These are phyloP conservation scores for Aspergillus carbonarius DNA, from an alignment of 2,329 filamentous ascomycete species.

Conservation along the genomic window DNA sequence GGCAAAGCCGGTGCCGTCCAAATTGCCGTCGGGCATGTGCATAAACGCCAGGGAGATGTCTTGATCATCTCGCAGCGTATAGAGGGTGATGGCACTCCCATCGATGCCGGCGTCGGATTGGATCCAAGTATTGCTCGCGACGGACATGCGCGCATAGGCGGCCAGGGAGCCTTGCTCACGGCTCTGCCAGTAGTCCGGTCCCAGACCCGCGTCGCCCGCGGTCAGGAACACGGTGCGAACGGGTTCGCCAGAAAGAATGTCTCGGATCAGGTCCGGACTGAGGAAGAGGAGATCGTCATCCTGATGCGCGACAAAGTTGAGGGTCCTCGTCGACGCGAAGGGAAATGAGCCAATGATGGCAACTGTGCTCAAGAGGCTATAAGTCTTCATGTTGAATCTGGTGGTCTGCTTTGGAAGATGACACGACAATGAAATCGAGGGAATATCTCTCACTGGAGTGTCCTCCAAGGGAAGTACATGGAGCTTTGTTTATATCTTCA, in stretches of 20 bases:
- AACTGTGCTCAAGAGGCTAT: neutral
- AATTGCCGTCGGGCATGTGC: conserved; percentile 17
- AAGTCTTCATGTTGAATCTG: neutral
- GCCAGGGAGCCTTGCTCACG: conserved; percentile 14
- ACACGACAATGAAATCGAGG: no score
- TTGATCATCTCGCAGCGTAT: conserved; percentile 4
- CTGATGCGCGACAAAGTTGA: conserved; percentile 22
- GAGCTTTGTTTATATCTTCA: neutral
- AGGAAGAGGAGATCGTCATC: conserved; percentile 23
- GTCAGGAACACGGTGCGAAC: conserved; percentile 21
- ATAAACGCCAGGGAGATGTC: conserved; percentile 16
- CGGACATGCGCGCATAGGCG: conserved; percentile 16
- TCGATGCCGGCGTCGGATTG: conserved; percentile 11
- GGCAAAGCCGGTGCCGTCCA: conserved; percentile 14
- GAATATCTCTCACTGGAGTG: no score
- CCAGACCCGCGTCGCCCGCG: conserved; percentile 18
- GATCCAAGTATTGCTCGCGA: conserved; percentile 12
- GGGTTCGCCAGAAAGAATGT: conserved; percentile 10
- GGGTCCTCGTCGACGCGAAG: conserved; percentile 5
- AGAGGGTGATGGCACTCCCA: conserved; percentile 10
- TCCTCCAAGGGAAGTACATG: neutral
- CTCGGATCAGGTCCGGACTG: conserved; percentile 14
- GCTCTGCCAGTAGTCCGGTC: conserved; percentile 14
- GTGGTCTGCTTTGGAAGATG: neutral
- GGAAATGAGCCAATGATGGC: conserved; percentile 1